Evolutionary conservation across 148 eudicot genomes (phyloP).

Genomic region (Chenopodium berlandieri): DNA sequence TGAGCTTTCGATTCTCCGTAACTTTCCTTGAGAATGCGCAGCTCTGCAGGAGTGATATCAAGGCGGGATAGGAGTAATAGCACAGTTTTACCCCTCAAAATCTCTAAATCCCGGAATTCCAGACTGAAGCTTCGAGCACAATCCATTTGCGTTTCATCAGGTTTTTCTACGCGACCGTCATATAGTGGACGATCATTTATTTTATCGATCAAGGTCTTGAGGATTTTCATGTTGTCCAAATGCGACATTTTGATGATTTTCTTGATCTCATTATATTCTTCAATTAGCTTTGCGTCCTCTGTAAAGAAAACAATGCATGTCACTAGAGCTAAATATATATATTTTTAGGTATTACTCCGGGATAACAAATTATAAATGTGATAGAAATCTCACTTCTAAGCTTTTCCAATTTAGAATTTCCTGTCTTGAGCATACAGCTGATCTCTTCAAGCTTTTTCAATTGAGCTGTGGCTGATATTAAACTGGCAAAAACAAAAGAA

Average conservation of each 20-base stretch:
- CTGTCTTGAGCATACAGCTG: too few species aligned
- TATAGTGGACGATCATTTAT: conserved; percentile 30
- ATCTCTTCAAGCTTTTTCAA: too few species aligned
- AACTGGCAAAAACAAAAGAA: conserved; percentile 21
- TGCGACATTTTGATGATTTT: conserved; percentile 34
- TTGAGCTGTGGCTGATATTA: conserved; percentile 30
- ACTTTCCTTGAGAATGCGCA: conserved; percentile 57
- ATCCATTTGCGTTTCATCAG: too few species aligned
- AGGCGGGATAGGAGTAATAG: conserved; percentile 58
- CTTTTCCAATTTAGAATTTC: not conserved
- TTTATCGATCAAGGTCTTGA: conserved; percentile 47
- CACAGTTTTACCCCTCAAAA: conserved; percentile 57
- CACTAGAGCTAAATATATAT: not conserved
- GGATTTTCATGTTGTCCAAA: conserved; percentile 61
- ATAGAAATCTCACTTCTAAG: conserved; percentile 36
- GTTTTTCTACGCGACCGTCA: too few species aligned
- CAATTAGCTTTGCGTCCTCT: conserved; percentile 44
- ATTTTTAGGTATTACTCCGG: not conserved
- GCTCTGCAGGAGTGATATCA: conserved; percentile 56
- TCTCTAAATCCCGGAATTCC: too few species aligned
- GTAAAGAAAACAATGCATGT: conserved; percentile 10
- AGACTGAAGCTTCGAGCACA: too few species aligned
- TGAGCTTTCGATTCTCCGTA: conserved; percentile 45
- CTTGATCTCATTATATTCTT: conserved; percentile 35
- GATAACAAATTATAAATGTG: not conserved